Conservation (phyloP, 352 stramenopile species). For the Globisporangium cederbergense region DNA sequence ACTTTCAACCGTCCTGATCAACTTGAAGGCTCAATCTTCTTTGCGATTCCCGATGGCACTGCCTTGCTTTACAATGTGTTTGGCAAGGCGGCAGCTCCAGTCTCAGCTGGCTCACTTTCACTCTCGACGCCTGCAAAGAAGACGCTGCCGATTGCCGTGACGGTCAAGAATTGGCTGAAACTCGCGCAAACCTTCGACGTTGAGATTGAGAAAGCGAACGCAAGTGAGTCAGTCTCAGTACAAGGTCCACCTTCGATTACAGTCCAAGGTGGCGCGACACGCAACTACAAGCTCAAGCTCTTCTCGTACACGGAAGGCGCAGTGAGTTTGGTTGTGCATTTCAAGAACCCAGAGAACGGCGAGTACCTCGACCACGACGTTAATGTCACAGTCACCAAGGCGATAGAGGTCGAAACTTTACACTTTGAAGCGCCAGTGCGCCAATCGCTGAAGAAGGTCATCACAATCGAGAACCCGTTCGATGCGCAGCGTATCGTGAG, state of each 20-base stretch:
- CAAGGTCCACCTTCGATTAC: constrained; percentile 70
- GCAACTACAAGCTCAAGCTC: constrained; percentile 87
- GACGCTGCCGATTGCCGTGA: constrained; percentile 56
- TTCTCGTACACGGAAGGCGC: constrained; percentile 84
- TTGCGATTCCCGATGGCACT: constrained; percentile 88
- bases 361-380: constrained; percentile 85
- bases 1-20: constrained; percentile 31
- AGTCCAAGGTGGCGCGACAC: constrained; percentile 45
- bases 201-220: constrained; percentile 41
- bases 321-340: constrained; percentile 52
- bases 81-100: constrained; percentile 66
- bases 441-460: constrained; percentile 68
- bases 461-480: constrained; percentile 92
- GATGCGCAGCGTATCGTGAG: constrained; percentile 34
- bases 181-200: constrained; percentile 76
- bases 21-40: constrained; percentile 86
- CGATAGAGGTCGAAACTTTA: constrained; percentile 73
- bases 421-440: constrained; percentile 83
- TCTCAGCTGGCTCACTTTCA: constrained; percentile 29
- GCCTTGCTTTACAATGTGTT: constrained; percentile 86
- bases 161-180: constrained; percentile 89
- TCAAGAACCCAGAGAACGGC: constrained; percentile 78
- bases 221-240: constrained; percentile 44
- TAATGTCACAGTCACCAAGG: constrained; percentile 45
- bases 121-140: constrained; percentile 81